Base-by-base conservation (phyloP, 257 asterid genomes). In the Gardenia jasminoides region DNA sequence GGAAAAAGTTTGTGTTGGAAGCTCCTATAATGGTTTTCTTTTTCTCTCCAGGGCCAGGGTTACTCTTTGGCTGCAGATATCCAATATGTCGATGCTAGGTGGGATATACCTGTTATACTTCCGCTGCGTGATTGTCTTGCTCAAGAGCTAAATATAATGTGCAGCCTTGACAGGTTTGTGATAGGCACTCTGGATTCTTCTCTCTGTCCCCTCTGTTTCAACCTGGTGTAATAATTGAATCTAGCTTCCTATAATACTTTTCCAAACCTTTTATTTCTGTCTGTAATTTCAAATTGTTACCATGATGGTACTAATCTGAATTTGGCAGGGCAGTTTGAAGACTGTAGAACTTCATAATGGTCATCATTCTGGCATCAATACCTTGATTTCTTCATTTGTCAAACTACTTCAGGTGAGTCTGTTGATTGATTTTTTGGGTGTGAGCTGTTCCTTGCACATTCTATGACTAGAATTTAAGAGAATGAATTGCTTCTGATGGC, bases 21-120 rank as follows among this genome's bases (percentile, higher is more conserved):
- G 66, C 46, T 41, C 13, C 47, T 28, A 30, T 44, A 31, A 46
- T 30, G 70, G 66, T 28, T 26, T 52, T 43, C 10, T 52, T 16
- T 62, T 28, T 61, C 83, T 83, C 74, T 67, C 65, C 93, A 94
- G 98, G 98, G 98, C 47, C 89, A 85, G 83, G 98, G 98, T 79
- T 94, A 90, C 87, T 92, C 97, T 30, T 83, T 94, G 79, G 94
- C 98, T 65, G 97, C 97, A 56, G 97, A 94, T 86, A 91, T 94
- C 82, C 98, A 92, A 74, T 94, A 86, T 84, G 92, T 90, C 82
- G 98, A 94, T 86, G 94, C 98, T 71, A 89, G 98, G 87, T 91
- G 97, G 97, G 85, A 83, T 81, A 80, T 89, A 64, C 97, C 97
- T 0, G 96, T 91, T 77, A 88, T 95, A 86, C 93, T 92, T 80